Evolutionary conservation across 805 yeast species (phyloP).

Genomic region (Cyberlindnera nakhonratchasimensis): DNA sequence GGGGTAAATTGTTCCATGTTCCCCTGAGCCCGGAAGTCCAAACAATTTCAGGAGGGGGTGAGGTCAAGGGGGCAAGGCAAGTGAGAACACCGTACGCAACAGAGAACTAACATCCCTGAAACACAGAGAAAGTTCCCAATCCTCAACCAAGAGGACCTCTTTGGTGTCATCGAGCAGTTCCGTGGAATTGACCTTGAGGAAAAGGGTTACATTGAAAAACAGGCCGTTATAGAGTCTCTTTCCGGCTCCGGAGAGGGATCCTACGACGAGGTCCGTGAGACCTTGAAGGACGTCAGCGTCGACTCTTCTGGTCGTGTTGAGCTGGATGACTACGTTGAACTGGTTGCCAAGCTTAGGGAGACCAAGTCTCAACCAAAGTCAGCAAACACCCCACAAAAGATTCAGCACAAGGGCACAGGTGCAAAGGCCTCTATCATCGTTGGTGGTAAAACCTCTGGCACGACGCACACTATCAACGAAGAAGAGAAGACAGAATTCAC

Average conservation of each 20-base stretch:
- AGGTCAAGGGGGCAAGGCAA: not conserved
- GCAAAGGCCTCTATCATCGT: conserved; percentile 75
- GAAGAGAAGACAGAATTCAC: conserved; percentile 97
- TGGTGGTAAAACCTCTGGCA: conserved; percentile 83
- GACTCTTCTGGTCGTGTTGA: conserved; percentile 98
- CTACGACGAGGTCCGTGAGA: conserved; percentile 91
- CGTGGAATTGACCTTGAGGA: conserved; percentile 84
- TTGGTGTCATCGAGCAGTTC: conserved; percentile 81
- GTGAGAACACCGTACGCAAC: not conserved
- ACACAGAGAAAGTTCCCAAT: conserved; percentile 78
- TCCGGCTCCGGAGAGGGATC: conserved; percentile 75
- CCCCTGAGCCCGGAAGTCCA: no score
- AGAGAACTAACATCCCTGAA: conserved; percentile 9
- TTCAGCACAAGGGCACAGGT: conserved; percentile 51
- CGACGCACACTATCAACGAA: conserved; percentile 94
- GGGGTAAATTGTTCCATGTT: no score
- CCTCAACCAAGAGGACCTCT: conserved; percentile 81
- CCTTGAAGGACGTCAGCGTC: conserved; percentile 83
- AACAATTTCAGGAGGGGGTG: not conserved
- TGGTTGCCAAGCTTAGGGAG: conserved; percentile 77
- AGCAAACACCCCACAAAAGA: conserved; percentile 30
- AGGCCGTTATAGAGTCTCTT: conserved; percentile 79
- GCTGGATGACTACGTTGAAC: conserved; percentile 86
- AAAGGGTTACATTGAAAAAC: conserved; percentile 92
- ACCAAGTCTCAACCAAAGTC: conserved; percentile 33